Percentiles rank a stretch among this genome's conserved stretches.
These are phyloP conservation scores for Paramyrothecium roridum DNA, from an alignment of 2,329 filamentous ascomycete species.

Conservation along the genomic window DNA sequence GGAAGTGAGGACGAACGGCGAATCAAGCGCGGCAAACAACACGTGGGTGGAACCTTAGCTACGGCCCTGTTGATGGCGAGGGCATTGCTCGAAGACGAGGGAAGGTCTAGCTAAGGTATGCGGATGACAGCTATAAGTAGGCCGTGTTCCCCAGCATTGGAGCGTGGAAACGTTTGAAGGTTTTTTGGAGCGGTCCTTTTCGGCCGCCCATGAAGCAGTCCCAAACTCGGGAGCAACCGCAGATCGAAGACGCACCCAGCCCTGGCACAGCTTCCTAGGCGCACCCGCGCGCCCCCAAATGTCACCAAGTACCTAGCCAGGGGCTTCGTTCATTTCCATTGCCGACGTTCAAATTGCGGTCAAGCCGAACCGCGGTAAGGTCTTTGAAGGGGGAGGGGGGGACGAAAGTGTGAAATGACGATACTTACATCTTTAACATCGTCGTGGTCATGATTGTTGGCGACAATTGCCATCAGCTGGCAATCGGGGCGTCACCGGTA, in stretches of 20 bases:
- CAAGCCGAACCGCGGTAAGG: background rate
- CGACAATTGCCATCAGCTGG: too few species aligned
- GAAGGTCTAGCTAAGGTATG: background rate
- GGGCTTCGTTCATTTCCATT: background rate
- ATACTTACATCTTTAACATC: background rate
- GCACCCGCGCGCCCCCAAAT: background rate
- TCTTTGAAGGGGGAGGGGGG: too few species aligned
- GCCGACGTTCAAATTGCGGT: background rate
- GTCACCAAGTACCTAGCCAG: background rate
- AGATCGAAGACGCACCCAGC: too few species aligned
- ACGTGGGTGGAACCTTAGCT: slow-evolving; percentile 1
- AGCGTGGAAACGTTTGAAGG: background rate
- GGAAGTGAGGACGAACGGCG: background rate
- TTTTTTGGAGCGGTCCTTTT: too few species aligned
- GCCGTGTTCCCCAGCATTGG: background rate
- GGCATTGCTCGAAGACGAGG: background rate
- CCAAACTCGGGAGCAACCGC: too few species aligned
- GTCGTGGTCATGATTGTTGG: too few species aligned
- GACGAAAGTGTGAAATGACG: background rate
- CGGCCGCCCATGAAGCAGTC: too few species aligned
- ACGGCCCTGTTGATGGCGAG: background rate
- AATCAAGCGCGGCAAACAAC: background rate
- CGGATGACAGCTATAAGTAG: background rate
- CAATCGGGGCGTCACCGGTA: too few species aligned
- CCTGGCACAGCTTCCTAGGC: background rate